These are phyloP conservation scores for Tuber calosporum DNA, from an alignment of 495 filamentous ascomycete species.

Conservation along the genomic window DNA sequence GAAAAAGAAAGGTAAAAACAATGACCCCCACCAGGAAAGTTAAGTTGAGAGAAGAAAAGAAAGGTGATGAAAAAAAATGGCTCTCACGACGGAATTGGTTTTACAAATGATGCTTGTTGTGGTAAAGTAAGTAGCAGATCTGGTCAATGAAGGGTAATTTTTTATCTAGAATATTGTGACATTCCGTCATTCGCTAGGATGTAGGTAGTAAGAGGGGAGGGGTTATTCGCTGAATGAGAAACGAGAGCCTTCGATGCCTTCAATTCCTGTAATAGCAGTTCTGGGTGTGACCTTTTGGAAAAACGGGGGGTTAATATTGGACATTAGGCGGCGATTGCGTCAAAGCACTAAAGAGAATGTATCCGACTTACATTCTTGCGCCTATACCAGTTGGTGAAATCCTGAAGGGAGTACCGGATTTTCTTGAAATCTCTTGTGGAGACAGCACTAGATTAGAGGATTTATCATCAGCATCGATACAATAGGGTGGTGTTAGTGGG, in stretches of 20 bases:
- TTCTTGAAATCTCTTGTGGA: slow-evolving; percentile 43
- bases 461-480: not conserved
- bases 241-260: slow-evolving; percentile 35
- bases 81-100: not conserved
- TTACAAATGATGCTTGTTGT: not conserved
- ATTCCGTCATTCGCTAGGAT: not conserved
- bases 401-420: slow-evolving; percentile 78
- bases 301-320: slow-evolving; percentile 7
- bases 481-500: not conserved
- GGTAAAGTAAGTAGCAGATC: not conserved
- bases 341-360: not conserved
- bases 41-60: not conserved
- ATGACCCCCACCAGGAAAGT: not conserved
- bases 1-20: not conserved
- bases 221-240: slow-evolving; percentile 33
- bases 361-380: slow-evolving; percentile 63
- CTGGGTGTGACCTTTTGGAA: slow-evolving; percentile 36
- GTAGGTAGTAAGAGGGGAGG: not conserved
- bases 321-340: not conserved
- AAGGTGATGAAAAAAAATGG: not conserved
- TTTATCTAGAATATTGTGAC: not conserved
- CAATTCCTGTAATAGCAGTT: slow-evolving; percentile 35
- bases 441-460: slow-evolving; percentile 20
- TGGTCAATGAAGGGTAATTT: not conserved
- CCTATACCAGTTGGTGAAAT: slow-evolving; percentile 92